Conservation (phyloP, 306 rosid species). For the cucumber (Cucumis sativus) region DNA sequence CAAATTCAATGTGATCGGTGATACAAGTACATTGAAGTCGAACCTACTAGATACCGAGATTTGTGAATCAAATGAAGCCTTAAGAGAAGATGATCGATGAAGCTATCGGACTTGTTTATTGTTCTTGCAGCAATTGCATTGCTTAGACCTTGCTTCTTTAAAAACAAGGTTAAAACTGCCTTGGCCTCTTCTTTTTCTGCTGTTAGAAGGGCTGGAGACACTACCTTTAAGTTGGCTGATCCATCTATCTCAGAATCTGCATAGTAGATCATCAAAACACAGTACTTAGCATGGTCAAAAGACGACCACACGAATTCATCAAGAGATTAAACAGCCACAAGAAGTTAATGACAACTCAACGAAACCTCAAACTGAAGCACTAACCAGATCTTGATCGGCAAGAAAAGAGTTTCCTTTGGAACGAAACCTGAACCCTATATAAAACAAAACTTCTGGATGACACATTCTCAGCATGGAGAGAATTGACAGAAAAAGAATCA, state of each 20-base stretch:
- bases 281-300: slow-evolving; percentile 4
- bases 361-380: slow-evolving; percentile 6
- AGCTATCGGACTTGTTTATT: slow-evolving; percentile 59
- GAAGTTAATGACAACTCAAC: background rate
- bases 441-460: slow-evolving; percentile 3
- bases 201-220: slow-evolving; percentile 50
- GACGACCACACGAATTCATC: background rate
- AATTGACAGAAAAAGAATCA: background rate
- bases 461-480: background rate
- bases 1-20: background rate
- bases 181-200: slow-evolving; percentile 97
- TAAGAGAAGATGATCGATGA: slow-evolving; percentile 62
- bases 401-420: slow-evolving; percentile 31
- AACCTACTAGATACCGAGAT: slow-evolving; percentile 92
- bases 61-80: slow-evolving; percentile 74
- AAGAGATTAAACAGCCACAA: background rate
- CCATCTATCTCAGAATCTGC: slow-evolving; percentile 44
- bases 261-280: slow-evolving; percentile 9
- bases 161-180: slow-evolving; percentile 68
- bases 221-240: slow-evolving; percentile 26
- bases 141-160: slow-evolving; percentile 79
- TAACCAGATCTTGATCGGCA: slow-evolving; percentile 56
- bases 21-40: slow-evolving; percentile 27
- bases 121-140: slow-evolving; percentile 61
- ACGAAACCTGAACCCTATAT: slow-evolving; percentile 42